These are phyloP conservation scores for Suhomyces atakaporum DNA, from an alignment of 1,139 yeast genomes.

Conservation along the genomic window DNA sequence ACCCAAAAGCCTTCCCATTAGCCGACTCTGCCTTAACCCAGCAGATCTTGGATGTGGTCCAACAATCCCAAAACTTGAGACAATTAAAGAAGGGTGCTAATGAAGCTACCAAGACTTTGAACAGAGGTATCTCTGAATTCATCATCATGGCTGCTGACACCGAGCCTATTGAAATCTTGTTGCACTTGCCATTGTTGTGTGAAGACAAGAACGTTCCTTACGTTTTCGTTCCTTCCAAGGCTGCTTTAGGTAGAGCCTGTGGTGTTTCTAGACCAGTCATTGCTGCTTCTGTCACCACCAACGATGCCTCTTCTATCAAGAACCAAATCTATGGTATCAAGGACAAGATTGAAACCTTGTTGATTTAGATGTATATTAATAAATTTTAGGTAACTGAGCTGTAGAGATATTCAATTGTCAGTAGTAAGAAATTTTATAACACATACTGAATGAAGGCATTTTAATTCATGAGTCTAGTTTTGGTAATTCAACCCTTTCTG, in stretches of 20 bases:
- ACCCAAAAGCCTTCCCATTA: conserved; percentile 97
- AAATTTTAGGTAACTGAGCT: neutral
- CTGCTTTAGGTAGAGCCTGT: conserved; percentile 99
- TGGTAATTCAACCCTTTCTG: too few relatives aligned
- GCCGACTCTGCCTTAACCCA: conserved; percentile 95
- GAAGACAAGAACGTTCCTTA: conserved; percentile 99
- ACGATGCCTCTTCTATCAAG: conserved; percentile 97
- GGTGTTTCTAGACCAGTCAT: conserved; percentile 99
- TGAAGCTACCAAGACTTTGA: conserved; percentile 98
- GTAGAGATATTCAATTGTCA: too few relatives aligned
- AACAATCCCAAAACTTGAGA: conserved; percentile 96
- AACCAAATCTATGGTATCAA: conserved; percentile 95
- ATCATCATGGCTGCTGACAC: conserved; percentile 99
- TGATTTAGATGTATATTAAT: conserved; percentile 56
- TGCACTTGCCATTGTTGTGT: conserved; percentile 96
- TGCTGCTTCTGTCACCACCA: conserved; percentile 97
- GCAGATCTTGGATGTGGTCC: conserved; percentile 96
- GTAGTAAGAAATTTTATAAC: too few relatives aligned
- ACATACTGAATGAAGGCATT: too few relatives aligned
- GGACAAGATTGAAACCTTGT: conserved; percentile 98
- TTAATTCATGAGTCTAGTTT: too few relatives aligned
- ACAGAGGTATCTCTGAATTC: conserved; percentile 99
- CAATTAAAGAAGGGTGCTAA: conserved; percentile 99
- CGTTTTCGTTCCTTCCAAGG: conserved; percentile 97
- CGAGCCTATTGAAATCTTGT: conserved; percentile 97